A percentile compares a stretch with the other conserved stretches of the same genome.
phyloP scores from a whole-genome alignment of 768 basidiomycete genomes.

The Rhizopogon roseolus region DNA sequence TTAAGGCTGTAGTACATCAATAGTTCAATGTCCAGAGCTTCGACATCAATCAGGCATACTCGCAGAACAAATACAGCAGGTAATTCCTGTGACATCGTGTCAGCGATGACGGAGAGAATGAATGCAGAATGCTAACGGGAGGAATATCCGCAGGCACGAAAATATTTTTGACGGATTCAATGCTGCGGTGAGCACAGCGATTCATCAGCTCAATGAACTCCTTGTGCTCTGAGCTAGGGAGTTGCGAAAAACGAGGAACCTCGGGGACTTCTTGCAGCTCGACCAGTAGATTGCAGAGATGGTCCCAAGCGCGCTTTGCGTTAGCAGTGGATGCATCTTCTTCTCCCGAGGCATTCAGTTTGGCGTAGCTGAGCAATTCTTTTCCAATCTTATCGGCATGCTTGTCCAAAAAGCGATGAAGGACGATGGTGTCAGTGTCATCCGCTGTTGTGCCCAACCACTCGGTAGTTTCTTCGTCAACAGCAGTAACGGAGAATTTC shows the following conservation, averaged over 20 bases:
- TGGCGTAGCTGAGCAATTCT: conserved; percentile 71
- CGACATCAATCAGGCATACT: conserved; percentile 70
- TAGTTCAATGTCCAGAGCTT: conserved; percentile 73
- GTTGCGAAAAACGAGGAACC: conserved; percentile 53
- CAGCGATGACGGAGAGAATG: not conserved
- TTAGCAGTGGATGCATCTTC: conserved; percentile 48
- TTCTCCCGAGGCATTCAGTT: conserved; percentile 41
- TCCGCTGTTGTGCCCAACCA: conserved; percentile 77
- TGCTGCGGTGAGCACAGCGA: conserved; percentile 56
- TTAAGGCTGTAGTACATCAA: conserved; percentile 76
- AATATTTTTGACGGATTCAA: conserved; percentile 57
- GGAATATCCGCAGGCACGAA: conserved; percentile 54
- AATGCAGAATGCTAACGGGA: conserved; percentile 30
- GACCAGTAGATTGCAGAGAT: conserved; percentile 71
- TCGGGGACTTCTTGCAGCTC: conserved; percentile 71
- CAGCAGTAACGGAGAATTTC: conserved; percentile 39
- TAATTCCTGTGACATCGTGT: conserved; percentile 28
- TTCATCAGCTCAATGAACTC: conserved; percentile 67
- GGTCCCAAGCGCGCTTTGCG: conserved; percentile 83
- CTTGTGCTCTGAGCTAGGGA: conserved; percentile 46
- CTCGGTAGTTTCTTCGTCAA: conserved; percentile 61
- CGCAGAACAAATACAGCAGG: conserved; percentile 56
- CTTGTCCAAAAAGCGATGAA: conserved; percentile 81
- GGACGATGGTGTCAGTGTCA: conserved; percentile 77
- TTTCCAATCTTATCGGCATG: conserved; percentile 87